A percentile compares a stretch with the other conserved stretches of the same genome.
These are phyloP conservation scores for Gynochthodes officinalis DNA, from an alignment of 257 asterid genomes.

Conservation along the genomic window DNA sequence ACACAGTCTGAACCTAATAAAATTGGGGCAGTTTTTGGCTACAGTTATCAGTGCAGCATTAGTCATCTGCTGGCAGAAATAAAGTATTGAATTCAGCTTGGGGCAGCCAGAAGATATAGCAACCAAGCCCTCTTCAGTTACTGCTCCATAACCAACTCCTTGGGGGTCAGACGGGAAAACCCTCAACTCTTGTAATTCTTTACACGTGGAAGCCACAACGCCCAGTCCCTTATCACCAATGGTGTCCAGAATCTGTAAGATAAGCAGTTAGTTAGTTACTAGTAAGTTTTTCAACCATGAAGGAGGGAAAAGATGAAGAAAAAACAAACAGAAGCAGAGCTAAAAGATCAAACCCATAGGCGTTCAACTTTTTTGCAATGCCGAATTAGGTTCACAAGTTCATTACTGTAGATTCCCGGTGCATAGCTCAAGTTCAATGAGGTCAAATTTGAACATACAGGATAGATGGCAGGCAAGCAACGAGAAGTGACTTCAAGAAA, in stretches of 20 bases:
- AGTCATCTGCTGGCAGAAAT: conserved; percentile 79
- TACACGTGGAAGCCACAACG: conserved; percentile 63
- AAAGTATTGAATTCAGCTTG: conserved; percentile 64
- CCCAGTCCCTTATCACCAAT: conserved; percentile 69
- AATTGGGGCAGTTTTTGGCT: conserved; percentile 81
- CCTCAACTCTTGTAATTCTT: conserved; percentile 70
- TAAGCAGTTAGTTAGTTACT: not conserved
- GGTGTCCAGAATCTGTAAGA: conserved; percentile 59
- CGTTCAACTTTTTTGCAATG: conserved; percentile 70
- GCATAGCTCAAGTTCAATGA: conserved; percentile 80
- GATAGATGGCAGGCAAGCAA: conserved; percentile 59
- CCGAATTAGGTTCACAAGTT: conserved; percentile 52
- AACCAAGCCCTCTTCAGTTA: conserved; percentile 76
- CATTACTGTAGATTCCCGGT: conserved; percentile 48
- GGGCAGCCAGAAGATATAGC: conserved; percentile 85
- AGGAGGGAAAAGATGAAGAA: not conserved
- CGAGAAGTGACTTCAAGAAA: conserved; percentile 49
- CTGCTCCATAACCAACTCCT: conserved; percentile 52
- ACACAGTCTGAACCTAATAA: conserved; percentile 62
- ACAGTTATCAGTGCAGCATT: conserved; percentile 78
- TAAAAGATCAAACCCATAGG: conserved; percentile 59
- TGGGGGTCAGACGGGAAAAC: conserved; percentile 58
- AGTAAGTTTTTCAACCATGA: not conserved
- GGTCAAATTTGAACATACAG: conserved; percentile 55
- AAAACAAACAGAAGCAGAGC: not conserved